Conservation (phyloP, 371 early-diverging fungal species). For the Apophysomyces variabilis region DNA sequence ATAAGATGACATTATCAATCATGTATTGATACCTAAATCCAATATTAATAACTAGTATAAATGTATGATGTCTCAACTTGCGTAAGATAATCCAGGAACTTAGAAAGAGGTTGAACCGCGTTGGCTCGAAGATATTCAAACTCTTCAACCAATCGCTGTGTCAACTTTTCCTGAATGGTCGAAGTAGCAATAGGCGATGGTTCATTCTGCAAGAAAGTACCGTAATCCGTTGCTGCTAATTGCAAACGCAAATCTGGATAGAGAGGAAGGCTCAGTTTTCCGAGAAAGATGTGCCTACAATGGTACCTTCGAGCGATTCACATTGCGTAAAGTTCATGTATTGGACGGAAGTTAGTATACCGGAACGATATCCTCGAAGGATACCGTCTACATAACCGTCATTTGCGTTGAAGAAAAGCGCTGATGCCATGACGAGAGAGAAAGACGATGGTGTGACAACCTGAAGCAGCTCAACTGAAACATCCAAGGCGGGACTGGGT, state of each 20-base stretch:
- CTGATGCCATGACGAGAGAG: slow-evolving; percentile 67
- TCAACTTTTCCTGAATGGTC: slow-evolving; percentile 84
- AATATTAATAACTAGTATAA: not conserved
- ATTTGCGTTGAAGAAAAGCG: slow-evolving; percentile 83
- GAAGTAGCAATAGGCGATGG: slow-evolving; percentile 96
- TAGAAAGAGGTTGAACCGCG: slow-evolving; percentile 81
- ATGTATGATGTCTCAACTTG: slow-evolving; percentile 40
- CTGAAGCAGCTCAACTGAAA: not conserved
- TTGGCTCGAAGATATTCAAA: slow-evolving; percentile 91
- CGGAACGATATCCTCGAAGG: slow-evolving; percentile 92
- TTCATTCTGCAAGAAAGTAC: slow-evolving; percentile 92
- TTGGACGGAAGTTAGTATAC: slow-evolving; percentile 78
- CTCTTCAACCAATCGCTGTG: slow-evolving; percentile 89
- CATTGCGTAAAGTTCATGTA: slow-evolving; percentile 97
- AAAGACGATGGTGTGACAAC: slow-evolving; percentile 10
- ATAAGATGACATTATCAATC: slow-evolving; percentile 98
- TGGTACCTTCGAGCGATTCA: slow-evolving; percentile 94
- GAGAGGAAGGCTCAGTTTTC: not conserved
- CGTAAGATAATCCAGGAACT: slow-evolving; percentile 97
- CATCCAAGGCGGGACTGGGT: not conserved
- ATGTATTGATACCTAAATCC: slow-evolving; percentile 90
- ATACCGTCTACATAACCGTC: slow-evolving; percentile 95
- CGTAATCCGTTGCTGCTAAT: slow-evolving; percentile 95
- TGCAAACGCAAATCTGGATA: slow-evolving; percentile 71
- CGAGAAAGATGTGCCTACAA: not conserved